phyloP scores from a whole-genome alignment of 2,329 filamentous ascomycete genomes.

The Pseudogymnoascus verrucosus region DNA sequence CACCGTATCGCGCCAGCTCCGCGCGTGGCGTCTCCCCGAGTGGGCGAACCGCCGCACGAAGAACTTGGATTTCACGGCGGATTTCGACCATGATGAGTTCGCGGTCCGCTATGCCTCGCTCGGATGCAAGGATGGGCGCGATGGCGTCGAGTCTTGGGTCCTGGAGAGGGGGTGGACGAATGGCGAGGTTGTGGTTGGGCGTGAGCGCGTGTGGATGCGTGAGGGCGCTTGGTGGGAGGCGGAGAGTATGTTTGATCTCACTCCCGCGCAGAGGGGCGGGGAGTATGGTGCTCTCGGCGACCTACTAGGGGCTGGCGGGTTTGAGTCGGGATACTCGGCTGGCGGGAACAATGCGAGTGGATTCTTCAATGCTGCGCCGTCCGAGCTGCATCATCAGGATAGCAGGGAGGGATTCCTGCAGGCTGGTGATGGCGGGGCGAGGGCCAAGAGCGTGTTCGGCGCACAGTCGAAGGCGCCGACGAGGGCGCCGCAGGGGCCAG shows the following conservation, averaged over 20 bases:
- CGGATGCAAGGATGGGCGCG: constrained; percentile 81
- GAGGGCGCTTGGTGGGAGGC: constrained; percentile 97
- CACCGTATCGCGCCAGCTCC: constrained; percentile 83
- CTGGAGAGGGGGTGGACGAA: constrained; percentile 97
- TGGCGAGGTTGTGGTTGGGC: constrained; percentile 85
- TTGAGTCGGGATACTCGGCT: constrained; percentile 67
- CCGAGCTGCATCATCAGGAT: constrained; percentile 53
- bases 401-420: constrained; percentile 64
- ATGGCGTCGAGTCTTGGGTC: constrained; percentile 90
- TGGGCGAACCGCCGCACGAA: constrained; percentile 94
- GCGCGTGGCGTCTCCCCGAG: constrained; percentile 87
- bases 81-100: constrained; percentile 94
- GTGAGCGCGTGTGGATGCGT: constrained; percentile 90
- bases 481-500: constrained; percentile 49
- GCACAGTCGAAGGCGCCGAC: constrained; percentile 56
- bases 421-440: constrained; percentile 17
- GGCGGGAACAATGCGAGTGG: constrained; percentile 43
- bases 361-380: constrained; percentile 58
- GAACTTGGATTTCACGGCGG: constrained; percentile 88
- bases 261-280: constrained; percentile 33
- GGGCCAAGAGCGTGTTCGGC: constrained; percentile 39
- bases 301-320: constrained; percentile 47
- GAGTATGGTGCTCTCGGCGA: constrained; percentile 35
- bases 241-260: constrained; percentile 89
- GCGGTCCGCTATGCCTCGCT: constrained; percentile 71